Conservation (phyloP, 2,329 filamentous ascomycete genomes). For the Aspergillus latus region DNA sequence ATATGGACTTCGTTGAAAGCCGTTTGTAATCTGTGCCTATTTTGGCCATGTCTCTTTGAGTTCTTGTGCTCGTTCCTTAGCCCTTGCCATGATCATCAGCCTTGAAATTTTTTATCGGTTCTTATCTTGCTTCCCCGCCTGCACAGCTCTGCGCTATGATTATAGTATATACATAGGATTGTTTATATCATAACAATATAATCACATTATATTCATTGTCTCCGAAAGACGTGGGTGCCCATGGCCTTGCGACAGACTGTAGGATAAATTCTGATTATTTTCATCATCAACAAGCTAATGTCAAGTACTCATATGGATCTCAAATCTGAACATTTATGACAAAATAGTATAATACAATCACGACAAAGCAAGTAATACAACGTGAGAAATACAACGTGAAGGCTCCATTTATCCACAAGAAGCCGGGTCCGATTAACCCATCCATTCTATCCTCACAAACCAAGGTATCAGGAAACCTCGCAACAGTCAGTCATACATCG, state of each 20-base stretch:
- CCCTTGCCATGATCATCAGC: not conserved
- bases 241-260: not conserved
- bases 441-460: not conserved
- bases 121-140: not conserved
- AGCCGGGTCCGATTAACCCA: not conserved
- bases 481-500: not conserved
- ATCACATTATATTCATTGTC: not conserved
- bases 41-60: not conserved
- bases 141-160: not conserved
- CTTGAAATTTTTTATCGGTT: not conserved
- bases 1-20: conserved; percentile 71
- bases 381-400: not conserved
- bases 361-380: conserved; percentile 12
- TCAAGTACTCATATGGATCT: not conserved
- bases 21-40: conserved; percentile 57
- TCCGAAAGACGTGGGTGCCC: not conserved
- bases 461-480: not conserved
- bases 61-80: not conserved
- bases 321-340: conserved; percentile 10
- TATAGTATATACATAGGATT: not conserved
- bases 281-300: no score
- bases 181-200: not conserved
- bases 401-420: not conserved
- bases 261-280: not conserved
- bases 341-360: conserved; percentile 10